Percentiles rank a stretch among this genome's conserved stretches.
These are phyloP conservation scores for Cenchrus fungigraminus DNA, from an alignment of 176 grass and related monocot genomes.

Conservation along the genomic window DNA sequence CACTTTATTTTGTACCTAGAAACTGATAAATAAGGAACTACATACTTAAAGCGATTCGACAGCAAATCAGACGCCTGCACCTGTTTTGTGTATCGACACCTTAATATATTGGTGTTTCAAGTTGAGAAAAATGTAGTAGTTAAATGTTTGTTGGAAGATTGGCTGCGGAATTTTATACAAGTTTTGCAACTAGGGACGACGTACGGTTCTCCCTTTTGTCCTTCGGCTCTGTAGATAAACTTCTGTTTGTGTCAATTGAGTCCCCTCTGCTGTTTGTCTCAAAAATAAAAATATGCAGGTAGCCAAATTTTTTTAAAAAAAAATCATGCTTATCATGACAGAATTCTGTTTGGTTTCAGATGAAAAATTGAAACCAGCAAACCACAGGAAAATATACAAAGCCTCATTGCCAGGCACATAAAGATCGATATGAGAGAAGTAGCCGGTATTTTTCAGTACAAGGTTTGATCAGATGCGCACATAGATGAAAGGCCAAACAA, in stretches of 20 bases:
- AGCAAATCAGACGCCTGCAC: too few species aligned
- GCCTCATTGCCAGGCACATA: neutral
- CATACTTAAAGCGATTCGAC: too few species aligned
- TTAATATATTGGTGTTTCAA: too few species aligned
- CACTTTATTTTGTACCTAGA: too few species aligned
- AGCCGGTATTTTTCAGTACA: constrained; percentile 38
- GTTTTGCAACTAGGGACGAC: too few species aligned
- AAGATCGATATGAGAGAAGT: neutral
- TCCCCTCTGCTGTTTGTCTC: too few species aligned
- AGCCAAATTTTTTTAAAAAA: too few species aligned
- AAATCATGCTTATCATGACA: neutral
- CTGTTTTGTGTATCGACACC: too few species aligned
- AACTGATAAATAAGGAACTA: too few species aligned
- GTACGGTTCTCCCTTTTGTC: too few species aligned
- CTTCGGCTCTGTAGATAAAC: too few species aligned
- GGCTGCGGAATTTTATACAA: neutral
- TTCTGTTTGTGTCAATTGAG: neutral
- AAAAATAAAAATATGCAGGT: neutral
- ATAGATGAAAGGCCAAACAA: constrained; percentile 47
- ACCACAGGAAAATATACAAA: neutral
- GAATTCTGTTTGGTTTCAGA: neutral
- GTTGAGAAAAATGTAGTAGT: too few species aligned
- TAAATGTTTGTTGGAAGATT: neutral
- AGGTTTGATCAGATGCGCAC: constrained; percentile 47
- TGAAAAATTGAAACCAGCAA: neutral